Conservation (phyloP, 768 basidiomycete species). For the Myochromella boudieri region DNA sequence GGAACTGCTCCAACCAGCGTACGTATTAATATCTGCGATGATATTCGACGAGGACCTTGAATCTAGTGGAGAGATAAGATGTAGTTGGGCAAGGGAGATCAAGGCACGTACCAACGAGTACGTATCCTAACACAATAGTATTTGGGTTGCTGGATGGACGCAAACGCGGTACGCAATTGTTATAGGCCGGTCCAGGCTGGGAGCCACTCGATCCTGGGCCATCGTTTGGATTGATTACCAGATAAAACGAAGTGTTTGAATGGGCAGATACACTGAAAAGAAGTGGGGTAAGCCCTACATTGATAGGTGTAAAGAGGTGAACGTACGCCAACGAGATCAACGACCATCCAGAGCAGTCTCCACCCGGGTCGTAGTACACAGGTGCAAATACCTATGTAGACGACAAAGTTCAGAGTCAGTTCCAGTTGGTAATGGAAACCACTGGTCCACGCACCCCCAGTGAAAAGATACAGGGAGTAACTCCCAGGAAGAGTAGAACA, state of each 20-base stretch:
- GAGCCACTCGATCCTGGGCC: conserved; percentile 9
- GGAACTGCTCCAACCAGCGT: conserved; percentile 10
- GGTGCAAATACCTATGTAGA: neutral
- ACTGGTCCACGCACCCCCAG: too few species aligned
- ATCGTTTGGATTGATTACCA: conserved; percentile 7
- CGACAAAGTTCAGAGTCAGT: too few species aligned
- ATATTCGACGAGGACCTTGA: too few species aligned
- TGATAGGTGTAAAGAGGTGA: neutral
- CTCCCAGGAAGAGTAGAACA: too few species aligned
- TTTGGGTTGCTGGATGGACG: conserved; percentile 12
- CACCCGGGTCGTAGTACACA: neutral
- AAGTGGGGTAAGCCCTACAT: neutral
- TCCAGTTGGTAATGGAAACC: too few species aligned
- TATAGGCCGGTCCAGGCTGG: conserved; percentile 7
- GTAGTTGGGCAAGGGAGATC: too few species aligned
- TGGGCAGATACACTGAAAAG: conserved; percentile 7
- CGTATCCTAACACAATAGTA: conserved; percentile 6
- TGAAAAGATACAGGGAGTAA: too few species aligned
- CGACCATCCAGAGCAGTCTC: neutral
- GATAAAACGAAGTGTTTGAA: conserved; percentile 6
- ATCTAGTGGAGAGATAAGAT: too few species aligned
- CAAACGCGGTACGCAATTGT: conserved; percentile 7
- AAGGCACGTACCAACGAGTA: neutral
- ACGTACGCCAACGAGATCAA: neutral
- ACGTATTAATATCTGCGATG: conserved; percentile 12